Evolutionary conservation across 441 rosid genomes (phyloP), one percentile per base, ranked within the genome.

Genomic region (Croton setiger): DNA sequence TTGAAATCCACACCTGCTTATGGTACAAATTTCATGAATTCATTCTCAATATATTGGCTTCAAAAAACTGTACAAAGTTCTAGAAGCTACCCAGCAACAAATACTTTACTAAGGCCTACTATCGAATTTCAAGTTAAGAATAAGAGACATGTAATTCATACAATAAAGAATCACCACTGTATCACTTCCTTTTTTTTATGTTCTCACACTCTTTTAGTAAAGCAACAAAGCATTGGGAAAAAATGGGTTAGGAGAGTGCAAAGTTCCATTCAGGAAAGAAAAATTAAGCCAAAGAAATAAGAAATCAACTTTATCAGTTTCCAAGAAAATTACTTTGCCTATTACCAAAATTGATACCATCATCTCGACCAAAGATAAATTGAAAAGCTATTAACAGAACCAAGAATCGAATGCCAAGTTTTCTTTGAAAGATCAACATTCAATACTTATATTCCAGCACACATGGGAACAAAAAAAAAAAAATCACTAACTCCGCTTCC

Each of bases 1-100:
- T 89, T 89, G 66, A 89, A 89, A 84, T 89, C 95, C 59, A 89
- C 95, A 45, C 95, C 95, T 89, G 74, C 64, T 70, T 44, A 70
- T n/a, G n/a, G 20, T 11, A 10, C 39, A 13, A 59, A 36, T 35
- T 17, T 6, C 7, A 35, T 35, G 44, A 7, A 59, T 51, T 51
- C 12, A 59, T 35, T 7, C 36, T 59, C 18, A 59, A 59, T 33
- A 6, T 4, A 31, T 35, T 36, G 13, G 23, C 48, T 37, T 37
- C 23, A 60, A 58, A 58, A 60, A 9, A 15, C n/a, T n/a, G n/a
- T 37, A 43, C 13, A 17, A 48, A 48, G 2, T 3, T 17, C 27
- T 13, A 17, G 60, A 11, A 4, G 6, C 41, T 57, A 31, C 43
- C 14, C 13, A 31, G 41, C 6, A 33, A 31, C 39, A 57, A 12